Evolutionary conservation across 179 eudicot species (phyloP).

Genomic region (Silene coronaria): DNA sequence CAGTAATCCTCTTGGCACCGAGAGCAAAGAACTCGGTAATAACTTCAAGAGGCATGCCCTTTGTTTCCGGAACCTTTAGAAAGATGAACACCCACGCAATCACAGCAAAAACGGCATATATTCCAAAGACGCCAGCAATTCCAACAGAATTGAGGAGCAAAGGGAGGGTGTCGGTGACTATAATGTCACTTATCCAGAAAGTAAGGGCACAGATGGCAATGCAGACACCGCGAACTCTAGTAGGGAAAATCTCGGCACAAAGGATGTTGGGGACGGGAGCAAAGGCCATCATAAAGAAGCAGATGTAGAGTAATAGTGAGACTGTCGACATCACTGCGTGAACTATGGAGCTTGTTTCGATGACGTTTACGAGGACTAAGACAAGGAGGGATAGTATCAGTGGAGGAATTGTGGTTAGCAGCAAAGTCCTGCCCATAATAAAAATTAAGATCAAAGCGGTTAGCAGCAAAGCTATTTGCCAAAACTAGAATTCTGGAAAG

Average conservation of each 20-base stretch:
- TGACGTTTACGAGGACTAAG: constrained; percentile 28
- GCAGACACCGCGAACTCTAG: constrained; percentile 40
- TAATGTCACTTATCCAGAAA: constrained; percentile 34
- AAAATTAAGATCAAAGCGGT: neutral
- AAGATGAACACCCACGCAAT: constrained; percentile 37
- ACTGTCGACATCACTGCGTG: constrained; percentile 33
- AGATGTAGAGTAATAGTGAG: constrained; percentile 37
- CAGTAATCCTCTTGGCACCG: constrained; percentile 32
- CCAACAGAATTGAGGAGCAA: constrained; percentile 33
- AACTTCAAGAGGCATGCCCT: constrained; percentile 47
- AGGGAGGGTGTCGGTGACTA: constrained; percentile 35
- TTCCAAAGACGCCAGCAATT: constrained; percentile 37
- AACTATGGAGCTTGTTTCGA: constrained; percentile 28
- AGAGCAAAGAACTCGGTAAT: constrained; percentile 45
- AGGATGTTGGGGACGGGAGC: constrained; percentile 46
- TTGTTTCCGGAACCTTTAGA: constrained; percentile 44
- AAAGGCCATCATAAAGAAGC: constrained; percentile 41
- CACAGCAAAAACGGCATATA: constrained; percentile 30
- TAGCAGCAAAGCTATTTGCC: neutral
- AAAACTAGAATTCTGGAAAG: no score
- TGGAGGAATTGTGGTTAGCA: constrained; percentile 37
- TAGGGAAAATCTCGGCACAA: constrained; percentile 43
- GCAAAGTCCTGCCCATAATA: constrained; percentile 32
- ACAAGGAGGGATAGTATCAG: constrained; percentile 31
- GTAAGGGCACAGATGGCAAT: constrained; percentile 38